Base-by-base conservation (phyloP, 352 stramenopile species). In the Phytophthora brassicae region DNA sequence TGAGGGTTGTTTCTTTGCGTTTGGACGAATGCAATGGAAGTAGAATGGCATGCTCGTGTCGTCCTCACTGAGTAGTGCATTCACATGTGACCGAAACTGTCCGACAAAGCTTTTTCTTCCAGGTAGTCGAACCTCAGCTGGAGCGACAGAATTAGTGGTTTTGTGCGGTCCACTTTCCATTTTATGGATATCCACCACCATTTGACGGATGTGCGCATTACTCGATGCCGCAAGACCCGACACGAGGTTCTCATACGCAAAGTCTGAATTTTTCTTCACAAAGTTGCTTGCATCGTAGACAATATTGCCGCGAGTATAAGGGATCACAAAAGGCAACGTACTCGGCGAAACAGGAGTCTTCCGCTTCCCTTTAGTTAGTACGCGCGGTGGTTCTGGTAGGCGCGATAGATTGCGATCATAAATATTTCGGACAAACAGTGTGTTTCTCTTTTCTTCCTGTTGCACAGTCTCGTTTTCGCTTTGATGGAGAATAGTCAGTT, bases 231-330 rank as follows among this genome's bases (percentile, higher is more conserved):
- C 66, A 2, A 90, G 49, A 5, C 56, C 66, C 12, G 68, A 58
- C 13, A 83, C 17, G 6, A 90, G 22, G 19, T 56, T 72, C 35
- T 59, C 13, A 17, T 75, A 77, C 53, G 78, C 64, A 16, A 81
- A 85, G 16, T 90, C 79, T 3, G 79, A 84, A 42, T 90, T 89
- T 56, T 88, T 89, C 54, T 78, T 77, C 17, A 90, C 77, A 54
- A 90, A 90, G 6, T 86, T 76, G 9, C 35, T 74, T 12, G 77
- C 79, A 43, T 89, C 81, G 47, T 90, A 90, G 13, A 74, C 55
- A 3, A 89, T 70, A 13, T 70, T 26, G 14, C 69, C 68, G n/a
- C 78, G 71, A 6, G 77, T 61, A 26, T 90, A 79, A 0, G 75
- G 77, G 4, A 89, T 67, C 14, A 72, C 47, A 38, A 90, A 90